Evolutionary conservation across 352 stramenopile species (phyloP).

Genomic region (Pythium aristosporum): DNA sequence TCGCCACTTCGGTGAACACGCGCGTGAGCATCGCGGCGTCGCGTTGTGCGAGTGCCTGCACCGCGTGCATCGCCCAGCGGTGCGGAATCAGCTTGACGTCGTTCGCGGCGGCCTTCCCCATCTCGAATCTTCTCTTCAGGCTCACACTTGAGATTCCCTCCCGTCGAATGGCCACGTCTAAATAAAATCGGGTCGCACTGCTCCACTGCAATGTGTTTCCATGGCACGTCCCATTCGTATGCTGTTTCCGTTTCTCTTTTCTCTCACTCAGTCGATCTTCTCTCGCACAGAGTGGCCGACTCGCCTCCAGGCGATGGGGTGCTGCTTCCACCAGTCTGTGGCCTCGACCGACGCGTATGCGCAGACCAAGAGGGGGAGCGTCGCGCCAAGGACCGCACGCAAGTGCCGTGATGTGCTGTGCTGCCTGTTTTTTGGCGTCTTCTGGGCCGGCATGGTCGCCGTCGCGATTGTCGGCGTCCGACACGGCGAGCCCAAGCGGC

Average conservation of each 20-base stretch:
- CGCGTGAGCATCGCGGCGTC: slow-evolving; percentile 36
- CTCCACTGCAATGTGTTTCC: neutral
- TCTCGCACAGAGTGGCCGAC: too few relatives aligned
- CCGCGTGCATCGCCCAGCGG: slow-evolving; percentile 60
- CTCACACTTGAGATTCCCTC: neutral
- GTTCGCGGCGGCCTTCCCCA: slow-evolving; percentile 8
- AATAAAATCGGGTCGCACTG: neutral
- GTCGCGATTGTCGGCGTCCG: slow-evolving; percentile 62
- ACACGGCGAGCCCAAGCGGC: slow-evolving; percentile 62
- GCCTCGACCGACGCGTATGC: slow-evolving; percentile 29
- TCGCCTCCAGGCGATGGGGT: slow-evolving; percentile 43
- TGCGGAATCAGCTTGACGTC: slow-evolving; percentile 39
- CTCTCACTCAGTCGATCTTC: neutral
- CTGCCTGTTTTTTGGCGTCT: slow-evolving; percentile 78
- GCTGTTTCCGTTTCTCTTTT: neutral
- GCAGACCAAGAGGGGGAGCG: slow-evolving; percentile 25
- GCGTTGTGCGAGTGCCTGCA: slow-evolving; percentile 40
- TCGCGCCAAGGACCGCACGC: slow-evolving; percentile 33
- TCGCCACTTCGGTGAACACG: slow-evolving; percentile 39
- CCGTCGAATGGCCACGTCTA: neutral
- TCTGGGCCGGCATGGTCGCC: slow-evolving; percentile 79
- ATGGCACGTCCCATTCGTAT: neutral
- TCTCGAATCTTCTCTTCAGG: neutral
- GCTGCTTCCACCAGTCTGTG: slow-evolving; percentile 61
- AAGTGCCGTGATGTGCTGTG: slow-evolving; percentile 76